These are phyloP conservation scores for Warburgia ugandensis DNA, from an alignment of 164 flowering plant genomes.

Conservation along the genomic window DNA sequence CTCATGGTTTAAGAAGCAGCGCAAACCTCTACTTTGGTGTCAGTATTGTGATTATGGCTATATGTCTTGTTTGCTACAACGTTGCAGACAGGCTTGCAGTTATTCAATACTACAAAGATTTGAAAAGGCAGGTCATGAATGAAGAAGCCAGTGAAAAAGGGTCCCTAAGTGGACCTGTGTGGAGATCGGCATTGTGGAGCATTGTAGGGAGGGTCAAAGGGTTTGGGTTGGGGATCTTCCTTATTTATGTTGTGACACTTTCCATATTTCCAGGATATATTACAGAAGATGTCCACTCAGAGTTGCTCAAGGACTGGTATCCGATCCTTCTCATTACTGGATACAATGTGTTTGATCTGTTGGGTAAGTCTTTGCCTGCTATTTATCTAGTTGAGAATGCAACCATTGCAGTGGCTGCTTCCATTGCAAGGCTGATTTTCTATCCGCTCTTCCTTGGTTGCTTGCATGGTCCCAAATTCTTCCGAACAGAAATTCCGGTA, in stretches of 20 bases:
- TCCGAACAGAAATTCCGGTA: constrained; percentile 84
- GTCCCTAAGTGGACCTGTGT: constrained; percentile 28
- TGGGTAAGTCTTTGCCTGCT: constrained; percentile 79
- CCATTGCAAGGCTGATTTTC: constrained; percentile 59
- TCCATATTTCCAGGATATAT: constrained; percentile 90
- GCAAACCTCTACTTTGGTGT: constrained; percentile 84
- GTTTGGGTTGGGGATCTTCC: constrained; percentile 63
- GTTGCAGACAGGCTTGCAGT: constrained; percentile 72
- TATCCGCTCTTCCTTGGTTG: constrained; percentile 76
- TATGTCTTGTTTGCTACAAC: constrained; percentile 72
- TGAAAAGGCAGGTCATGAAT: constrained; percentile 48
- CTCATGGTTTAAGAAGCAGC: constrained; percentile 65
- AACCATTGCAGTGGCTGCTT: constrained; percentile 60
- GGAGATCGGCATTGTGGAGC: constrained; percentile 58
- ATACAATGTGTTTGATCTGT: constrained; percentile 84
- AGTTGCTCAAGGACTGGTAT: constrained; percentile 77
- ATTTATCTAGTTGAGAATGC: constrained; percentile 55
- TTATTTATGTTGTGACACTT: constrained; percentile 70
- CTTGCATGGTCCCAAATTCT: constrained; percentile 83
- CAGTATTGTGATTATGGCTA: constrained; percentile 54
- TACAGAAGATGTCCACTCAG: constrained; percentile 91
- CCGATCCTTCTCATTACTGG: constrained; percentile 67
- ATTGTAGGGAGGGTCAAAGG: constrained; percentile 64
- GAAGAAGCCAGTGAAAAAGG: constrained; percentile 58
- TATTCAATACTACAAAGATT: constrained; percentile 59